Evolutionary conservation across 2,329 filamentous ascomycete genomes (phyloP), one percentile per base, ranked within the genome.

Genomic region (Rhinocladiella similis): DNA sequence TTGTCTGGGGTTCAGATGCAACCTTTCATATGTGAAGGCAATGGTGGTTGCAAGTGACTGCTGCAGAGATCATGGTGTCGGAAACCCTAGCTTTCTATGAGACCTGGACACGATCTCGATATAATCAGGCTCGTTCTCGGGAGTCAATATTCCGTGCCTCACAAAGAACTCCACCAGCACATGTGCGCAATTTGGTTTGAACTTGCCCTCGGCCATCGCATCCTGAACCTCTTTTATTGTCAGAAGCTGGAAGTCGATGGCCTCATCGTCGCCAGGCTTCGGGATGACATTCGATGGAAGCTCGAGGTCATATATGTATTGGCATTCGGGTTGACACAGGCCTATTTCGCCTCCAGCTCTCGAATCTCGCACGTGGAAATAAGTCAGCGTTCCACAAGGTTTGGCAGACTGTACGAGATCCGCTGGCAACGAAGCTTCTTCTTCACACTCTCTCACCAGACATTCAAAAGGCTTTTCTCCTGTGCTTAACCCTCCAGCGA

Each of bases 131-230:
- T 97, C 92, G 68, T 91, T 90, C 65, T 89, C 89, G 42, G 77
- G 73, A 7, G 87, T 95, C 68, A 97, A 69, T 60, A 96, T 83
- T 0, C 90, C 89, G 72, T 91, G 90, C 51, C 93, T 83, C 64
- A 96, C 80, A 69, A 99, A 89, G 75, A 97, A 99, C 71, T 97
- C 91, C 45, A 97, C 74, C 69, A 94, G 75, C 47, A 96, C 83
- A 56, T 94, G 71, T 13, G 89, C 88, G 72, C 92, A 97, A 71
- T 97, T 97, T 1, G 92, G 89, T 78, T 99, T 99, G 78, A 93
- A 99, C 65, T 87, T 83, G 13, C 89, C 90, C 50, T 78, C 76
- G 14, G 80, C 81, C 68, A 99, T 75, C 43, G 87, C 85, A 55
- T 80, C 77, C 71, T 86, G 83, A 43, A 95, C 83, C 72, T 96